Percentiles rank a stretch among this genome's conserved stretches.
Evolutionary conservation across 23 red algal genomes (phyloP).

Genomic region (Pyropia haitanensis): DNA sequence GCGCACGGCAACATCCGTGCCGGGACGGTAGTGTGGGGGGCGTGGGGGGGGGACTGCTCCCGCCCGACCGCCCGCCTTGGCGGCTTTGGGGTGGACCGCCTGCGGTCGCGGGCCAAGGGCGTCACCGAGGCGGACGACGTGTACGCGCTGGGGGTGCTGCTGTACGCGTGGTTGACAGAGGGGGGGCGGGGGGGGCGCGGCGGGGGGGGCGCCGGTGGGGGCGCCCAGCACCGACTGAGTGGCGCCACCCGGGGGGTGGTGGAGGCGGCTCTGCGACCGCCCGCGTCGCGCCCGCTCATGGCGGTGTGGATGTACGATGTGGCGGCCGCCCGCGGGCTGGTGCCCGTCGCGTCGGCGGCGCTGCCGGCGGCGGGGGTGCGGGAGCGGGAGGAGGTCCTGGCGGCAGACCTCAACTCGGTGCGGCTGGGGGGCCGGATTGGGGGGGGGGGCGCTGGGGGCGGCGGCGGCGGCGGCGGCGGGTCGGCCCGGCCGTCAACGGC

Average conservation of each 20-base stretch:
- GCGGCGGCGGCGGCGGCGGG: not conserved
- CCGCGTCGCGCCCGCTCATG: conserved; percentile 1
- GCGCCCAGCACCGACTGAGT: conserved; percentile 4
- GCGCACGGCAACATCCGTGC: no score
- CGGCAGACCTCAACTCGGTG: not conserved
- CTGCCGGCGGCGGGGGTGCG: conserved; percentile 11
- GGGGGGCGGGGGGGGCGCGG: conserved; percentile 6
- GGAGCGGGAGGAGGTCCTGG: conserved; percentile 13
- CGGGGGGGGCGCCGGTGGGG: conserved; percentile 1
- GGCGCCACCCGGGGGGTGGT: conserved; percentile 5
- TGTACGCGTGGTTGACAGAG: conserved; percentile 19
- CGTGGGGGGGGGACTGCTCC: no score
- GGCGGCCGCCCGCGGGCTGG: conserved; percentile 50
- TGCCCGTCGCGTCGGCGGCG: conserved; percentile 19
- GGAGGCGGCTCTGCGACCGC: conserved; percentile 4
- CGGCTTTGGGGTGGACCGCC: no score
- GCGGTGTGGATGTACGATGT: conserved; percentile 34
- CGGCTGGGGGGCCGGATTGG: not conserved
- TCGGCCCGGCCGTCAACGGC: no score
- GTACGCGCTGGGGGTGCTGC: conserved; percentile 31
- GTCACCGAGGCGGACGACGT: conserved; percentile 40
- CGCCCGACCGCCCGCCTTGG: no score
- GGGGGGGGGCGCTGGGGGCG: conserved; percentile 1
- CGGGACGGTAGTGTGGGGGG: no score
- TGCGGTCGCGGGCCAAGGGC: no score